Percentiles rank a stretch among this genome's conserved stretches.
Evolutionary conservation across 495 filamentous ascomycete species (phyloP).

Genomic region (Daldinia vernicosa): DNA sequence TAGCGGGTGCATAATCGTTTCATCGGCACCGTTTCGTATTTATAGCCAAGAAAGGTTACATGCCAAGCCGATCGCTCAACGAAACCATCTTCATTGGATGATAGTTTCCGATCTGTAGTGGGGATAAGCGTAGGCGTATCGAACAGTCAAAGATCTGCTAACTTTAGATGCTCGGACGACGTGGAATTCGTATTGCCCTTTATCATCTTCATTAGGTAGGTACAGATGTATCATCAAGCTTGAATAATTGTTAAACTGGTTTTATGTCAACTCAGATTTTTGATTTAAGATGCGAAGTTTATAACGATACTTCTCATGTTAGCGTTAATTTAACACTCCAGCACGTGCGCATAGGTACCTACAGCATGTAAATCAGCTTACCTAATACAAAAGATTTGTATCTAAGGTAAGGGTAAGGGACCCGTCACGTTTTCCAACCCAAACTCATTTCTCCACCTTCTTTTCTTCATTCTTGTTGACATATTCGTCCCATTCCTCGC

Average conservation of each 20-base stretch:
- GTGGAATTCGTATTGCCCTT: not conserved
- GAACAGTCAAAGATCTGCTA: constrained; percentile 14
- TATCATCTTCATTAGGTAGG: not conserved
- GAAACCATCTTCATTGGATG: constrained; percentile 24
- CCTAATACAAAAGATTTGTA: not conserved
- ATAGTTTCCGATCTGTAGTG: constrained; percentile 14
- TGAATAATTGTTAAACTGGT: not conserved
- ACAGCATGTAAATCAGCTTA: not conserved
- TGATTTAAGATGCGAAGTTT: no score
- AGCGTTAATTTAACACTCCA: not conserved
- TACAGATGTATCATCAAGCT: no score
- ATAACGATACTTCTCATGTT: no score
- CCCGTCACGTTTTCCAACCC: no score
- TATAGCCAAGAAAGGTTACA: constrained; percentile 21
- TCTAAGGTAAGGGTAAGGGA: not conserved
- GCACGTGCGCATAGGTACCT: not conserved
- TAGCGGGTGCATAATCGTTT: constrained; percentile 32
- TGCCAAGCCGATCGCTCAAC: constrained; percentile 23
- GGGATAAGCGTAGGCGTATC: constrained; percentile 9
- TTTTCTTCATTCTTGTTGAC: no score
- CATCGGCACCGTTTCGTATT: constrained; percentile 29
- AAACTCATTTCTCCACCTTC: no score
- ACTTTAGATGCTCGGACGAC: constrained; percentile 7
- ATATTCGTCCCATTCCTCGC: no score
- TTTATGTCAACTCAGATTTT: not conserved